Evolutionary conservation across 1,139 yeast genomes (phyloP), one percentile per base, ranked within the genome.

Genomic region (Petasospora rhodanensis): DNA sequence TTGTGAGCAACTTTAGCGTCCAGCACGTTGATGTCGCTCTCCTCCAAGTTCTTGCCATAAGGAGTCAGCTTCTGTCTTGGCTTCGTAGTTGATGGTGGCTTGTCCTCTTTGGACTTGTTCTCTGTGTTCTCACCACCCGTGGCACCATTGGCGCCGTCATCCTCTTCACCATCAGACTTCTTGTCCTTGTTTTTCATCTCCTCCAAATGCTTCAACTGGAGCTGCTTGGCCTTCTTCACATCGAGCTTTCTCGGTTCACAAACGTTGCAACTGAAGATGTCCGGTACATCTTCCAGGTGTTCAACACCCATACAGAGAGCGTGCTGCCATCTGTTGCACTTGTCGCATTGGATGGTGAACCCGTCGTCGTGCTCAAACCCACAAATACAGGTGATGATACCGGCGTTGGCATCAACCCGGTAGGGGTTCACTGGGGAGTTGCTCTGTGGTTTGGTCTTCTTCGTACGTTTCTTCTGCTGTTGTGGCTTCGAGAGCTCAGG

Each of bases 281-380:
- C 95, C 0, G 96, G 96, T 0, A 80, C 93, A 38, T 80, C 79
- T 21, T 75, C 82, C 38, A 73, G 73, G 32, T 67, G n/a, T n/a
- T n/a, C 68, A 45, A 82, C 84, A 7, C 83, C 84, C 74, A 85
- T 86, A 59, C 97, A 89, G 16, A 76, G 68, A 28, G 94, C 89
- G 61, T 89, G 97, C 55, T 87, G 96, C 96, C 96, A 89, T 42
- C 95, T 75, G 58, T 74, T 80, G 57, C 97, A 89, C 29, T 76
- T 70, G 55, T 87, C 96, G 62, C 97, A 89, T 57, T 87, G 96
- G 41, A 89, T 83, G 1, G 96, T 87, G 56, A 85, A 86, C 1
- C 96, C 96, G 54, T 89, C 97, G 57, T 89, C 97, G 45, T 89
- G 95, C 37, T 79, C 86, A 45, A 70, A 77, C 1, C 79, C 89